Evolutionary conservation across 257 asterid species (phyloP), one percentile per base, ranked within the genome.

Genomic region (Primulina huaijiensis): DNA sequence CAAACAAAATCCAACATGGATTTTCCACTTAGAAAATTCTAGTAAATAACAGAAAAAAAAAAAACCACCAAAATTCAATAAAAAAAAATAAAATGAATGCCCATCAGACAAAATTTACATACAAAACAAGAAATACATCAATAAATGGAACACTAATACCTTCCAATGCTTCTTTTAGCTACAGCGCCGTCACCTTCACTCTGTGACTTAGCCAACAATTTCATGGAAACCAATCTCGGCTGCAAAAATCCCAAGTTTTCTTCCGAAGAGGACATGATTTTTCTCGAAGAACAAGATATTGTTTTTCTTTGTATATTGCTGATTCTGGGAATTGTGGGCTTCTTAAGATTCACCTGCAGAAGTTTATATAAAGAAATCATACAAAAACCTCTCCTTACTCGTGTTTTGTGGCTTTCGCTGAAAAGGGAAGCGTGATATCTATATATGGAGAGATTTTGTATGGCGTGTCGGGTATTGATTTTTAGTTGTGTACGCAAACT

Each of bases 121-220:
- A 57, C 12, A 38, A 34, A 2, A 19, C 20, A 14, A 20, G 9
- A 72, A 31, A 3, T 23, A 19, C 19, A 7, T n/a, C 14, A 8
- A 17, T 35, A 62, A 23, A 23, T 8, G 16, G 50, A 38, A 38
- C 10, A 38, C 46, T 1, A 30, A n/a, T 70, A 92, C 99, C 97
- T 82, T 50, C 99, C 99, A 81, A 93, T 93, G 82, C 92, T 89
- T 80, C 97, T 87, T 69, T 95, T 86, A 0, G 86, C 96, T 70
- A 84, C 79, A 7, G 96, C 97, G 50, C 99, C 97, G 37, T 73
- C 76, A 7, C 97, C 96, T 76, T 90, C 97, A 17, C 88, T 72
- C 79, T 93, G 97, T 23, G 87, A 65, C 76, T 77, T 85, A 73
- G 96, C 86, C 82, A 87, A 63, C 3, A 93, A 65, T 77, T 83